Base-by-base conservation (phyloP, 768 basidiomycete species). In the Lentinula detonsa region DNA sequence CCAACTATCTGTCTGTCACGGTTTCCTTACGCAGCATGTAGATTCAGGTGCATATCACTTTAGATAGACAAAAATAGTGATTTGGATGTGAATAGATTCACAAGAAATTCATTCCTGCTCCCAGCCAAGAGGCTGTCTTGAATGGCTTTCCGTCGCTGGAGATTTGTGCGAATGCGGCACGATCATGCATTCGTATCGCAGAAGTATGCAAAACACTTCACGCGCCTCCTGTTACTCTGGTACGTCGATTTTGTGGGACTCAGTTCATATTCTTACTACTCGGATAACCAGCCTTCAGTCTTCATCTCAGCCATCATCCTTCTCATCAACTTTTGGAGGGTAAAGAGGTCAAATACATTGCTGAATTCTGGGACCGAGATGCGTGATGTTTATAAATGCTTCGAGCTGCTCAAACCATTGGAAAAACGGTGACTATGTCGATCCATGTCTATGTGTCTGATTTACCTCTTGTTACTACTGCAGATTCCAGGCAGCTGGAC, bases 71-170 rank as follows among this genome's bases (percentile, higher is more conserved):
- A 13, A 21, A 51, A 28, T 16, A 13, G 23, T 49, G 9, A 49
- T 13, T 8, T 15, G 15, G 15, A 5, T 28, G 28, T 28, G 2
- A 2, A 28, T 69, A 79, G 55, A 68, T 79, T 53, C 40, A 60
- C 40, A 50, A 43, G 42, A 34, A 21, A 18, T 60, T 60, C 39
- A 58, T 83, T 68, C 65, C 61, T 63, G 23, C 48, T 59, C 18
- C 73, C 7, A 50, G 45, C 37, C 45, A 43, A 46, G 42, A 37
- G 21, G 13, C 60, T 4, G 23, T 52, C 21, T 28, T 74, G 71
- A 4, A 68, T 83, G 85, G 0, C 85, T 87, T 61, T 85, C 85
- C 70, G 79, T 81, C 45, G 86, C 85, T 49, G 77, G 85, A 5
- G 81, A 52, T 60, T 18, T 60, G 49, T 40, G 37, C 50, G 18